Conservation (phyloP, 2,329 filamentous ascomycete genomes). For the Exserohilum rostratum region DNA sequence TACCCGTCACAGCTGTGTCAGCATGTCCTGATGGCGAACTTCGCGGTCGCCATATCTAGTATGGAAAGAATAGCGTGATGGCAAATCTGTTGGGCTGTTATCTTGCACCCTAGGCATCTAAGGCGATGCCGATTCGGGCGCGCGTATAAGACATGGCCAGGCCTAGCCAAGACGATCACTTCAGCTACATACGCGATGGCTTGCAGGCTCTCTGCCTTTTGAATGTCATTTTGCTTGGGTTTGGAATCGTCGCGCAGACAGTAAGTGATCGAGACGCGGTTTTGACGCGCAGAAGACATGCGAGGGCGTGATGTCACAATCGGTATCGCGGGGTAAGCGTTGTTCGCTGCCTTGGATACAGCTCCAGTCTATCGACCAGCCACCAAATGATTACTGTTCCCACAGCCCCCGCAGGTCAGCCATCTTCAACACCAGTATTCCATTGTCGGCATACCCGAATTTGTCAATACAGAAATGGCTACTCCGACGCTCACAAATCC, state of each 20-base stretch:
- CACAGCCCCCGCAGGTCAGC: not conserved
- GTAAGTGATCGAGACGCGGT: not conserved
- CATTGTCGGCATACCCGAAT: not conserved
- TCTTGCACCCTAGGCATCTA: not conserved
- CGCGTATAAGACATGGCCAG: no score
- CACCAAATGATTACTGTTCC: not conserved
- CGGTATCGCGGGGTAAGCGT: slow-evolving; percentile 14
- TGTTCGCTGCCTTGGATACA: slow-evolving; percentile 1
- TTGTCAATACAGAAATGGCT: slow-evolving; percentile 7
- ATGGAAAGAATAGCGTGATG: not conserved
- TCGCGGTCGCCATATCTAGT: not conserved
- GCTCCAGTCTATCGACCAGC: no score
- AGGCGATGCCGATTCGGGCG: not conserved
- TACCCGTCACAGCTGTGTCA: not conserved
- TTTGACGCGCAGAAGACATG: not conserved
- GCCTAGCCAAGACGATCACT: no score
- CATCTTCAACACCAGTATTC: not conserved
- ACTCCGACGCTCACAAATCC: slow-evolving; percentile 29
- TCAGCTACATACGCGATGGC: not conserved
- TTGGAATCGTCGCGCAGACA: not conserved
- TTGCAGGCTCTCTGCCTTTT: not conserved
- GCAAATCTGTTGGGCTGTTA: not conserved
- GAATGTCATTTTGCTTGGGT: not conserved
- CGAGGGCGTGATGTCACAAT: slow-evolving; percentile 13
- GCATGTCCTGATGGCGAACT: not conserved